These are phyloP conservation scores for Phyllosticta citriasiana DNA, from an alignment of 2,329 filamentous ascomycete genomes.

Conservation along the genomic window DNA sequence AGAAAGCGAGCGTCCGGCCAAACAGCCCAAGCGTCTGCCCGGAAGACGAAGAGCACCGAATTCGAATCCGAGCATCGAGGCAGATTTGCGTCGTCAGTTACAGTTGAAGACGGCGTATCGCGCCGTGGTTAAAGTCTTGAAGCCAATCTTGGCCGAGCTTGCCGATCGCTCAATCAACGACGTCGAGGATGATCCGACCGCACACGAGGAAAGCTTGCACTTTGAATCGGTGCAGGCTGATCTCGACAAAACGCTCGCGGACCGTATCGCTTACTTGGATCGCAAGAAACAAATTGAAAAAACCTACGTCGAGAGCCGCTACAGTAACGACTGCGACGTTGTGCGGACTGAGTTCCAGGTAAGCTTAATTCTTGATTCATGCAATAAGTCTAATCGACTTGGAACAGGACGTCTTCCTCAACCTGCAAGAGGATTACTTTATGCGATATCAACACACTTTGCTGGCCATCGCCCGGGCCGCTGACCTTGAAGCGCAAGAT, in stretches of 20 bases:
- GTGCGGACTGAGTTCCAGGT: conserved; percentile 28
- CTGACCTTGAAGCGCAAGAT: conserved; percentile 17
- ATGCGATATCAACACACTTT: conserved; percentile 27
- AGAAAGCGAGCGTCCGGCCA: conserved; percentile 25
- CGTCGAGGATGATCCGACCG: conserved; percentile 44
- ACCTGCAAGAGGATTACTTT: conserved; percentile 22
- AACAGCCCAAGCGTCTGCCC: conserved; percentile 27
- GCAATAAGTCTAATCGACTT: background rate
- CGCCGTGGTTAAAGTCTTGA: conserved; percentile 52
- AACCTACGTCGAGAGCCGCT: conserved; percentile 26
- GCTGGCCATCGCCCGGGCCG: conserved; percentile 16
- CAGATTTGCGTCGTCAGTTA: conserved; percentile 47
- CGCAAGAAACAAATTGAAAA: conserved; percentile 28
- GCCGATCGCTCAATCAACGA: conserved; percentile 50
- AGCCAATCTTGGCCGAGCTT: conserved; percentile 55
- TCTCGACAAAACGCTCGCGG: conserved; percentile 39
- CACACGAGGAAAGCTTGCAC: conserved; percentile 45
- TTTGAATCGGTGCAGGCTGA: conserved; percentile 42
- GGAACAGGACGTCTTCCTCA: conserved; percentile 5
- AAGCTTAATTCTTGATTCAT: conserved; percentile 10
- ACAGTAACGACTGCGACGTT: conserved; percentile 25
- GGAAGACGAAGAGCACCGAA: conserved; percentile 39
- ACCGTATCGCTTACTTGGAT: conserved; percentile 28
- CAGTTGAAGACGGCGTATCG: conserved; percentile 57
- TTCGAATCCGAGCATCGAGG: conserved; percentile 35